Percentiles rank a stretch among this genome's conserved stretches.
Evolutionary conservation across 2,329 filamentous ascomycete genomes (phyloP).

Genomic region (Cordyceps fumosorosea): DNA sequence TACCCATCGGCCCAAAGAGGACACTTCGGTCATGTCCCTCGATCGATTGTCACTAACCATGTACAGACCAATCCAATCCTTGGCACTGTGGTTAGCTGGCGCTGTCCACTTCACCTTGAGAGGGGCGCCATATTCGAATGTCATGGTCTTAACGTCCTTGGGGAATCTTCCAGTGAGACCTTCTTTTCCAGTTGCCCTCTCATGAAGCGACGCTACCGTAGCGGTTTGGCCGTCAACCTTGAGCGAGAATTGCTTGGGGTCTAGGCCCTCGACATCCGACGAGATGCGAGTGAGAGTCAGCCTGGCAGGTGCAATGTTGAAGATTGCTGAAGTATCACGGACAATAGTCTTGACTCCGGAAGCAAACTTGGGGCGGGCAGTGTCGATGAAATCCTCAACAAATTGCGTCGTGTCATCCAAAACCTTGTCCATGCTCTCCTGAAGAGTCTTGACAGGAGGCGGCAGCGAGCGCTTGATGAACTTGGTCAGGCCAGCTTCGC

Average conservation of each 20-base stretch:
- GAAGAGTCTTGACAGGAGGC: conserved; percentile 72
- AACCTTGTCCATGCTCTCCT: conserved; percentile 80
- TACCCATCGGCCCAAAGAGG: conserved; percentile 84
- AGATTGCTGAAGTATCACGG: conserved; percentile 77
- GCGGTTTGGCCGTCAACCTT: conserved; percentile 62
- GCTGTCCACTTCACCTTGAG: conserved; percentile 89
- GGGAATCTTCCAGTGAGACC: conserved; percentile 62
- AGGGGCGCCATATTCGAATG: conserved; percentile 83
- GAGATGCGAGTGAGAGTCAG: conserved; percentile 76
- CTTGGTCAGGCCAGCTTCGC: conserved; percentile 86
- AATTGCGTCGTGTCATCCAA: conserved; percentile 81
- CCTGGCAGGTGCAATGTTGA: conserved; percentile 82
- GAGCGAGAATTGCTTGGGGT: conserved; percentile 75
- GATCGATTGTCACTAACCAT: conserved; percentile 91
- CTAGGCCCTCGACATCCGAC: conserved; percentile 70
- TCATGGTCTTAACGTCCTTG: conserved; percentile 65
- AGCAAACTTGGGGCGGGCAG: conserved; percentile 76
- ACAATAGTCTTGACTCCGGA: conserved; percentile 82
- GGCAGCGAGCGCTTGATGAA: conserved; percentile 84
- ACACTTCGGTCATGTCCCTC: conserved; percentile 74
- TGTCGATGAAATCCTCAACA: conserved; percentile 84
- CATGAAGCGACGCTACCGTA: conserved; percentile 41
- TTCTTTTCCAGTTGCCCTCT: conserved; percentile 65
- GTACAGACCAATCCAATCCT: conserved; percentile 95
- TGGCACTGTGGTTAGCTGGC: conserved; percentile 77